Percentiles rank a stretch among this genome's conserved stretches.
Conservation (phyloP, 805 yeast genomes). For the Lipomyces yamanashiensis region DNA sequence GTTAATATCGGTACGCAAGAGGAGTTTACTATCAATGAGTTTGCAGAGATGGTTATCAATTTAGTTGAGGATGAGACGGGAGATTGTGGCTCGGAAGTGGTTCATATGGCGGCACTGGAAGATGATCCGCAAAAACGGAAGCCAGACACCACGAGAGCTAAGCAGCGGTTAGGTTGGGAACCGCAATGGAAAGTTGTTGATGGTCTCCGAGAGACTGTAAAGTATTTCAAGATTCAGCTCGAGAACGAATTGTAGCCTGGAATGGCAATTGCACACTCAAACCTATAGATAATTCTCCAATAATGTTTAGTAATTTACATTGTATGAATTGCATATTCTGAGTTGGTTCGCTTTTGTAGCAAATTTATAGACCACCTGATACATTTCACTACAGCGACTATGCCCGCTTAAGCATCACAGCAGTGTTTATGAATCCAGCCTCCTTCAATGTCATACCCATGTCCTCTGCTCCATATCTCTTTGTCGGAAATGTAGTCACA, state of each 20-base stretch:
- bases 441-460: slow-evolving; percentile 41
- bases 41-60: slow-evolving; percentile 38
- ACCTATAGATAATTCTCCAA: too few relatives aligned
- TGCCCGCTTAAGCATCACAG: slow-evolving; percentile 36
- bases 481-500: slow-evolving; percentile 44
- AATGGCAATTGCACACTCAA: not conserved
- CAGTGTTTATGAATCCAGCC: slow-evolving; percentile 44
- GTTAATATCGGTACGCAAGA: slow-evolving; percentile 42
- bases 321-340: not conserved
- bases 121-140: slow-evolving; percentile 40
- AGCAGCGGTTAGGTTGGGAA: slow-evolving; percentile 37
- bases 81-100: slow-evolving; percentile 32
- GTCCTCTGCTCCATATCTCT: slow-evolving; percentile 36
- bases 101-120: slow-evolving; percentile 35
- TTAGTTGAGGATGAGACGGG: slow-evolving; percentile 34
- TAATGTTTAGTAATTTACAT: too few relatives aligned
- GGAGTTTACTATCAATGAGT: slow-evolving; percentile 39
- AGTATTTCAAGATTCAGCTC: slow-evolving; percentile 37
- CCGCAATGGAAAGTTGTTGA: slow-evolving; percentile 40
- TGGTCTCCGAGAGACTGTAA: slow-evolving; percentile 39
- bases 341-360: not conserved
- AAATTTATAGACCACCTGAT: not conserved
- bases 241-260: slow-evolving; percentile 14
- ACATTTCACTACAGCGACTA: not conserved
- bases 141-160: slow-evolving; percentile 40